phyloP scores from a whole-genome alignment of 306 rosid species.

The Castanea crenata region DNA sequence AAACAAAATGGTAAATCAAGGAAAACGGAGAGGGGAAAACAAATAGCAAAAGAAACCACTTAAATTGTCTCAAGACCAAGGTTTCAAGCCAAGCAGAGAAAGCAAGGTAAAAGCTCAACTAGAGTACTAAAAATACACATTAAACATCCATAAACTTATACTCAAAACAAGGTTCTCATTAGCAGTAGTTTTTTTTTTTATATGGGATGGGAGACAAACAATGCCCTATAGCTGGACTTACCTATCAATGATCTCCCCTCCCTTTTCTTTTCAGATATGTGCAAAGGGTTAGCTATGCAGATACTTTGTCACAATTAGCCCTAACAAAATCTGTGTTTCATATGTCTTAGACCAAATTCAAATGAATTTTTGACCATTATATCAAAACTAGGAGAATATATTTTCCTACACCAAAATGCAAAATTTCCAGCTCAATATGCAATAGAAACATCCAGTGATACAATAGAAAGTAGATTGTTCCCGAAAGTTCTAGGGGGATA shows the following conservation, averaged over 20 bases:
- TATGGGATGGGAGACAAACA: background rate
- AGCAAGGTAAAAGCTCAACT: background rate
- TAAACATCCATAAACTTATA: background rate
- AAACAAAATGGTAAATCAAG: background rate
- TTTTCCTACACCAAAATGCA: no score
- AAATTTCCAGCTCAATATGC: no score
- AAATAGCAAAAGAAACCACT: conserved; percentile 1
- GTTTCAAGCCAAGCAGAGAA: background rate
- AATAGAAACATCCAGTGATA: no score
- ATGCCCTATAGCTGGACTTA: background rate
- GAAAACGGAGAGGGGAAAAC: background rate
- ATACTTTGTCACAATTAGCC: background rate
- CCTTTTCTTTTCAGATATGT: background rate
- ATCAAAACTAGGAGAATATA: no score
- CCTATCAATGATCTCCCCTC: background rate
- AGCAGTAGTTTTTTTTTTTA: background rate
- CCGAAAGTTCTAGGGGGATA: no score
- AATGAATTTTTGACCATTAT: no score
- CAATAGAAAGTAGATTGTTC: no score
- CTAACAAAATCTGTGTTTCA: background rate
- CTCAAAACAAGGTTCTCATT: background rate
- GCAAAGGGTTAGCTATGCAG: background rate
- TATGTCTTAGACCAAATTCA: background rate
- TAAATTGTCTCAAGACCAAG: background rate
- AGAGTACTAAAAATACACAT: background rate